Evolutionary conservation across 192 early-diverging fungal species (phyloP).

Genomic region (Chytriomyces confervae): DNA sequence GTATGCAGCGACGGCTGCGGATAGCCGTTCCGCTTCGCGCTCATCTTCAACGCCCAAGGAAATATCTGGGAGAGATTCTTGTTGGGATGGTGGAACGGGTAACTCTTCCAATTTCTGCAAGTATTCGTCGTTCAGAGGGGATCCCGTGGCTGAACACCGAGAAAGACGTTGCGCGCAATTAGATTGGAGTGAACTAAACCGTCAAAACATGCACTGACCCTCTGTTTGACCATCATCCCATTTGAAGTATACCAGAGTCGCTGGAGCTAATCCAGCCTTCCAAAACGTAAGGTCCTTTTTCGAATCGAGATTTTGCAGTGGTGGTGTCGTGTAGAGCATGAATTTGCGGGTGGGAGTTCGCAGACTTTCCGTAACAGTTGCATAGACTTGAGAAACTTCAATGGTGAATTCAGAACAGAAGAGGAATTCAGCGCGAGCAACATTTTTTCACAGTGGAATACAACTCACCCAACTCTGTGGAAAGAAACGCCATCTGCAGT

Average conservation of each 20-base stretch:
- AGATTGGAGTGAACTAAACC: not conserved
- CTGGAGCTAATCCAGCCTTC: conserved; percentile 51
- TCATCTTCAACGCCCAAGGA: not conserved
- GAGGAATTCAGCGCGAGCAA: not conserved
- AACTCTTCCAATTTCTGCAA: conserved; percentile 16
- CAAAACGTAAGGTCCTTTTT: conserved; percentile 49
- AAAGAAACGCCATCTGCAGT: conserved; percentile 77
- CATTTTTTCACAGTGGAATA: not conserved
- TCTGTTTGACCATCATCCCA: conserved; percentile 38
- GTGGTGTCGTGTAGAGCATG: conserved; percentile 50
- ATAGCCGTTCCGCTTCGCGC: not conserved
- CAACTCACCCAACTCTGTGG: conserved; percentile 59
- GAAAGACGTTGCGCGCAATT: too few species aligned
- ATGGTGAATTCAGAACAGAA: not conserved
- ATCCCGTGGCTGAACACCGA: not conserved
- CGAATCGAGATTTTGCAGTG: conserved; percentile 30
- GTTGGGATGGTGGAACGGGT: conserved; percentile 8
- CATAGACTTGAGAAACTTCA: conserved; percentile 30
- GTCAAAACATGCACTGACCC: conserved; percentile 2
- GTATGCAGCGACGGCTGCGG: not conserved
- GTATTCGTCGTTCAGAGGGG: conserved; percentile 21
- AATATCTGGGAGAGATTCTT: not conserved
- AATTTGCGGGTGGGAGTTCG: conserved; percentile 23
- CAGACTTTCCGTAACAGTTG: conserved; percentile 16
- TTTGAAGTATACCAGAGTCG: conserved; percentile 53